Evolutionary conservation across 345 rosid species (phyloP), one percentile per base, ranked within the genome.

Genomic region (Ceriops zippeliana): DNA sequence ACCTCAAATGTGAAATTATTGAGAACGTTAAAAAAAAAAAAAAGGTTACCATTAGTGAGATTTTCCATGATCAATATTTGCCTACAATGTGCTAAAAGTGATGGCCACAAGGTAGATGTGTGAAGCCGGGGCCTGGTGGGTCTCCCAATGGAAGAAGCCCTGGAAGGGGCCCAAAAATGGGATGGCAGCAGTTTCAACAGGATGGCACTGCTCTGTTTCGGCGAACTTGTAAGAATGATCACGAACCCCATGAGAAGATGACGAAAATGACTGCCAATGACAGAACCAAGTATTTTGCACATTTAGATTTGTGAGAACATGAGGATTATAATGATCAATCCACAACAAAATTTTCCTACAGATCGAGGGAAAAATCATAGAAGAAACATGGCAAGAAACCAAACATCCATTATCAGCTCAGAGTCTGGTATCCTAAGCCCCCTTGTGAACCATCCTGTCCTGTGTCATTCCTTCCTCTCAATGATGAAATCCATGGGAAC

Each of bases 401-500:
- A 47, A 34, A 38, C 62, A n/a, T 32, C 70, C 73, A 27, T 61
- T 60, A 20, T 89, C 79, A 87, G 79, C 96, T 93, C 58, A 93
- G 83, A 74, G 96, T 79, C 73, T 86, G 99, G 79, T 93, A 93
- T 57, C 97, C 96, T 42, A 89, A 56, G 19, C 96, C 92, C 70
- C 91, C 96, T 80, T 85, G 90, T 60, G 79, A 74, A 81, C 85
- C 85, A 64, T 85, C 89, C 68, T 85, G 83, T 70, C 83, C 70
- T 27, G 79, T 62, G 68, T 81, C 87, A 66, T 73, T 87, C 75
- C 83, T 83, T 71, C 90, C 84, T 76, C 70, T 78, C 49, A 91
- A 74, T 78, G 97, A 88, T 24, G 97, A 90, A 73, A 93, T 84
- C 98, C 98, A 93, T 31, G 96, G 98, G 64, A 88, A 89, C 75